These are phyloP conservation scores for Thielaviopsis ethacetica DNA, from an alignment of 2,329 filamentous ascomycete species.

Conservation along the genomic window DNA sequence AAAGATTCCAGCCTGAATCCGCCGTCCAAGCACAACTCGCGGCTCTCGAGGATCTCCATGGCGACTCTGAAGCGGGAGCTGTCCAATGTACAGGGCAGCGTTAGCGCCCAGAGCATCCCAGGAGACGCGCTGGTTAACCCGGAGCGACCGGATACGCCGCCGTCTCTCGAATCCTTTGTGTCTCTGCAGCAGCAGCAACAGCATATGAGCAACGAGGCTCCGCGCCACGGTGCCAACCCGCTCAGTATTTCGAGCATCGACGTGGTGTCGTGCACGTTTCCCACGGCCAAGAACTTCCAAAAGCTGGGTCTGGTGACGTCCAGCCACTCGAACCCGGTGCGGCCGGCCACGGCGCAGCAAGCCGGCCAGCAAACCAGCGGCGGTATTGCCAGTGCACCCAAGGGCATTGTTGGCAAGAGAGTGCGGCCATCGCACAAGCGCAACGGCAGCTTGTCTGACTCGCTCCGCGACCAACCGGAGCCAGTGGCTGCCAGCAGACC, in stretches of 20 bases:
- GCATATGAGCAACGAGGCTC: neutral
- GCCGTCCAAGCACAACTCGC: neutral
- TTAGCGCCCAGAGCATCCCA: neutral
- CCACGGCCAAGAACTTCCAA: conserved; percentile 30
- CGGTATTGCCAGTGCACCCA: conserved; percentile 41
- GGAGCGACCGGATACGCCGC: conserved; percentile 1
- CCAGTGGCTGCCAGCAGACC: conserved; percentile 32
- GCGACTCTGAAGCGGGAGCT: conserved; percentile 4
- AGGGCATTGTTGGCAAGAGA: conserved; percentile 40
- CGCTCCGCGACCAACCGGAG: conserved; percentile 51
- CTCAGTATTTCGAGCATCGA: conserved; percentile 43
- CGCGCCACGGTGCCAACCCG: conserved; percentile 19
- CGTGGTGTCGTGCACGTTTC: conserved; percentile 47
- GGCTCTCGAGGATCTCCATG: neutral
- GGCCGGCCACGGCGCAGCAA: conserved; percentile 23
- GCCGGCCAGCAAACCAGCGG: neutral
- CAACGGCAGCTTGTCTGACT: conserved; percentile 77
- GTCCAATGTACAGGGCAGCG: neutral
- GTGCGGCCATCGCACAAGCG: conserved; percentile 55
- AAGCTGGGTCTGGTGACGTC: conserved; percentile 6
- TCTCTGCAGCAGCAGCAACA: conserved; percentile 2
- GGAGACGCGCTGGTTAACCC: neutral
- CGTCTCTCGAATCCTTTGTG: neutral
- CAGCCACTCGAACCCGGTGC: conserved; percentile 22
- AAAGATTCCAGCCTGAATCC: conserved; percentile 28